These are phyloP conservation scores for Fusarium pseudoanthophilum DNA, from an alignment of 2,329 filamentous ascomycete genomes.

Conservation along the genomic window DNA sequence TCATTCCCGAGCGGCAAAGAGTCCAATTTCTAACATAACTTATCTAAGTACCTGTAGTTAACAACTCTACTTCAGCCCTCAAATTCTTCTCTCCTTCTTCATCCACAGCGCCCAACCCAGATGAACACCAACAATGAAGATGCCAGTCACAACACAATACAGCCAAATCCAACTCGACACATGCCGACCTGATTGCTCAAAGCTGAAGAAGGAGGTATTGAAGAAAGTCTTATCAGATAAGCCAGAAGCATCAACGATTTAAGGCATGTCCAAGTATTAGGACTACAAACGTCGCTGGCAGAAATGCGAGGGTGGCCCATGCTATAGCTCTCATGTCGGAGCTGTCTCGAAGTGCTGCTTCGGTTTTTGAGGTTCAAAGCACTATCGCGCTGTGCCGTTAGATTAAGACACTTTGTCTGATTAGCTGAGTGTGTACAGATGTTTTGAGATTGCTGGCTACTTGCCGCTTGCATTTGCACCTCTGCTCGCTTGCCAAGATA, in stretches of 20 bases:
- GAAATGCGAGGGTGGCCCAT: neutral
- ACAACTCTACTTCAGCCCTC: too few relatives aligned
- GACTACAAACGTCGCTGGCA: neutral
- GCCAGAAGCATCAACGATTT: neutral
- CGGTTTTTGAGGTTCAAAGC: neutral
- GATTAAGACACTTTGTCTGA: neutral
- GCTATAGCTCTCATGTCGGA: neutral
- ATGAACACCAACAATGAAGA: neutral
- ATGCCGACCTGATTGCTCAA: neutral
- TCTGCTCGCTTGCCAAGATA: neutral
- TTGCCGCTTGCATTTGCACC: neutral
- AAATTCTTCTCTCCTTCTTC: neutral
- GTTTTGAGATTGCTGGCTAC: neutral
- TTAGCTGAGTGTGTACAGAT: fast-evolving
- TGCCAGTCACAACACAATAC: neutral
- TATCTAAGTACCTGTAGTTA: fast-evolving
- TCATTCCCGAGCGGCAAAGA: too few relatives aligned
- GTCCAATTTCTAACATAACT: fast-evolving
- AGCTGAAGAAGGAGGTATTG: neutral
- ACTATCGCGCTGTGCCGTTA: neutral
- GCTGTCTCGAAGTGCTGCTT: neutral
- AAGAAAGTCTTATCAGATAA: neutral
- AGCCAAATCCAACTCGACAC: neutral
- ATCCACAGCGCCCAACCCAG: neutral
- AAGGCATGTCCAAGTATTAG: fast-evolving